These are phyloP conservation scores for Mayamaea pseudoterrestris DNA, from an alignment of 108 stramenopile genomes.

Conservation along the genomic window DNA sequence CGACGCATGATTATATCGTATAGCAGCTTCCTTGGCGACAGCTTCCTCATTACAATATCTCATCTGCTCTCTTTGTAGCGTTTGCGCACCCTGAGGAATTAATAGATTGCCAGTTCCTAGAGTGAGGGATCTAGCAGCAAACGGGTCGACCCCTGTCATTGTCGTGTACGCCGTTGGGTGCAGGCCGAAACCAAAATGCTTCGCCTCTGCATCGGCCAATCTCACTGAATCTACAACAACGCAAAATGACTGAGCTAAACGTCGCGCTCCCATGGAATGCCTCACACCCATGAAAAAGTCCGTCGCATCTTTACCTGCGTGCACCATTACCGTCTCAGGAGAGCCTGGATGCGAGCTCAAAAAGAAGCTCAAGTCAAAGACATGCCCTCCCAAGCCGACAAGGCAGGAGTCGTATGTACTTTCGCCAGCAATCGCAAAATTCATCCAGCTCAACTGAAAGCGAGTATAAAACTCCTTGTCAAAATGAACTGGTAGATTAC, in stretches of 20 bases:
- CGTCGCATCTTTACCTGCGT: constrained; percentile 83
- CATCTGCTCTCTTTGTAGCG: constrained; percentile 5
- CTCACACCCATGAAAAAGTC: constrained; percentile 85
- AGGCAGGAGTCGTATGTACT: constrained; percentile 50
- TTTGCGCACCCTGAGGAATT: constrained; percentile 2
- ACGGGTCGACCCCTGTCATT: too few relatives aligned
- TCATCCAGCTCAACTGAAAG: constrained; percentile 55
- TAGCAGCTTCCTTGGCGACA: neutral
- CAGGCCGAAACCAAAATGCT: too few relatives aligned
- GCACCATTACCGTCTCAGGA: constrained; percentile 84
- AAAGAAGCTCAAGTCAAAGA: constrained; percentile 87
- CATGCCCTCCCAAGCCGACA: constrained; percentile 79
- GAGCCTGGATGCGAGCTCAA: constrained; percentile 82
- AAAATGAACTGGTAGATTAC: constrained; percentile 4
- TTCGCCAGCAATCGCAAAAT: constrained; percentile 63
- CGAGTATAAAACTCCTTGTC: constrained; percentile 65
- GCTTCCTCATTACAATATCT: constrained; percentile 6
- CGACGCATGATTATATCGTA: neutral
- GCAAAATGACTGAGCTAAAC: constrained; percentile 35
- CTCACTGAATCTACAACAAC: constrained; percentile 41
- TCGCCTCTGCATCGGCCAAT: neutral
- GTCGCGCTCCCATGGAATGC: constrained; percentile 60
- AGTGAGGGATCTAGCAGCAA: too few relatives aligned
- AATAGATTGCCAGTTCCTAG: neutral
- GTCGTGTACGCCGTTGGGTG: too few relatives aligned